Percentiles rank a stretch among this genome's conserved stretches.
Evolutionary conservation across 805 yeast species (phyloP).

Genomic region (Candida nemodendra): DNA sequence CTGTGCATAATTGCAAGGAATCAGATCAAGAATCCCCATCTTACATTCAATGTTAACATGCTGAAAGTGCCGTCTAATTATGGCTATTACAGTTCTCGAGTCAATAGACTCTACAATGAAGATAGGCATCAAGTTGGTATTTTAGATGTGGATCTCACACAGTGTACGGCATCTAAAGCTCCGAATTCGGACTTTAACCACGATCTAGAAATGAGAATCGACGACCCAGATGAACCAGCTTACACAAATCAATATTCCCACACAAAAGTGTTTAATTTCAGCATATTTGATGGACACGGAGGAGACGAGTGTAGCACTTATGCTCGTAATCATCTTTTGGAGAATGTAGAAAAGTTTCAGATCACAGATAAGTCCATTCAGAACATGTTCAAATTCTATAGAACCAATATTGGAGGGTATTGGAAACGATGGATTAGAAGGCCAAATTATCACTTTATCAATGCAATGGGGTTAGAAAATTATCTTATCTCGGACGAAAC

Average conservation of each 20-base stretch:
- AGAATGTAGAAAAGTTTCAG: slow-evolving; percentile 47
- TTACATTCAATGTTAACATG: slow-evolving; percentile 51
- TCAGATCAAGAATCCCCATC: slow-evolving; percentile 19
- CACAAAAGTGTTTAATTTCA: slow-evolving; percentile 58
- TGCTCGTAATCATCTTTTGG: slow-evolving; percentile 52
- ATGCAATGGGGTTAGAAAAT: slow-evolving; percentile 20
- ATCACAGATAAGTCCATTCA: slow-evolving; percentile 34
- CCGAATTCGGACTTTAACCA: slow-evolving; percentile 2
- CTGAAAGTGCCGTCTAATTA: slow-evolving; percentile 66
- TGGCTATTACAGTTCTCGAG: slow-evolving; percentile 78
- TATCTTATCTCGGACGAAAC: slow-evolving; percentile 5
- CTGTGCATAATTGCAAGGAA: slow-evolving; percentile 23
- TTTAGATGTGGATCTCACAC: slow-evolving; percentile 26
- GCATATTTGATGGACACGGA: slow-evolving; percentile 94
- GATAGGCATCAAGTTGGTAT: slow-evolving; percentile 68
- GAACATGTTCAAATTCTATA: slow-evolving; percentile 53
- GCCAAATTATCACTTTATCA: slow-evolving; percentile 22
- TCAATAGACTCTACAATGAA: slow-evolving; percentile 76
- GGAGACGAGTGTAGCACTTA: slow-evolving; percentile 72
- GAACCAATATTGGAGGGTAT: slow-evolving; percentile 68
- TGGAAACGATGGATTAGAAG: slow-evolving; percentile 76
- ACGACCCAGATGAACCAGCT: slow-evolving; percentile 15
- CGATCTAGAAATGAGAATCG: slow-evolving; percentile 16
- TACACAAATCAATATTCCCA: slow-evolving; percentile 12
- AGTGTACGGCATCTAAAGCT: slow-evolving; percentile 4